Base-by-base conservation (phyloP, 805 yeast genomes). In the Myxozyma nipponensis region DNA sequence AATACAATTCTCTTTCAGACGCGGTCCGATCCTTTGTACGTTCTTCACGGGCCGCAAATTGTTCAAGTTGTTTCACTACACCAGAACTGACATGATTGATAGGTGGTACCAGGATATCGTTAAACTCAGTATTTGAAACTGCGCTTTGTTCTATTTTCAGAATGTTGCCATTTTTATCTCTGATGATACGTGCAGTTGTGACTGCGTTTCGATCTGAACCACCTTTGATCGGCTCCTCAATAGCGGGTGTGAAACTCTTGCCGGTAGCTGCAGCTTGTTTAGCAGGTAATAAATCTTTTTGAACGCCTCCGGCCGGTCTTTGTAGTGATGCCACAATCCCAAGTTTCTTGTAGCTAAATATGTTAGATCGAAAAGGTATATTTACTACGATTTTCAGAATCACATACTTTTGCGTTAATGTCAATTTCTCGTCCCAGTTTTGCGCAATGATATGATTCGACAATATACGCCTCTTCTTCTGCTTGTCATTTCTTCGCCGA, bases 381-480 rank as follows among this genome's bases (percentile, higher is more conserved):
- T 3, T 22, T 22, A 5, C 15, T n/a, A 18, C 18, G 13, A 44
- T 22, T 15, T 25, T 13, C 17, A 24, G n/a, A 24, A n/a, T 25
- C 9, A 23, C 62, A 2, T 42, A 59, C 61, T 93, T 93, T 66
- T 93, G 98, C 46, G 81, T 76, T 53, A 90, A 71, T 0, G 98
- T 90, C 49, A 83, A 73, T 10, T 78, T 77, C 52, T 81, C 77
- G 69, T 93, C 96, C 98, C 98, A 93, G 67, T 89, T 78, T 30
- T 81, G 86, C 3, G 88, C 95, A 56, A 93, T 85, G 56, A 93
- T 78, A 1, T 95, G 86, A 64, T 88, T 87, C 0, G 86, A 75
- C 42, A 75, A 75, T 28, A 86, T 79, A 54, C 81, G 81, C 52
- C 83, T 72, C 59, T 82, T 76, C 64, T 84, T 77, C 60, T 81